Conservation (phyloP, 116 monocot genomes). For the Cymodocea nodosa region DNA sequence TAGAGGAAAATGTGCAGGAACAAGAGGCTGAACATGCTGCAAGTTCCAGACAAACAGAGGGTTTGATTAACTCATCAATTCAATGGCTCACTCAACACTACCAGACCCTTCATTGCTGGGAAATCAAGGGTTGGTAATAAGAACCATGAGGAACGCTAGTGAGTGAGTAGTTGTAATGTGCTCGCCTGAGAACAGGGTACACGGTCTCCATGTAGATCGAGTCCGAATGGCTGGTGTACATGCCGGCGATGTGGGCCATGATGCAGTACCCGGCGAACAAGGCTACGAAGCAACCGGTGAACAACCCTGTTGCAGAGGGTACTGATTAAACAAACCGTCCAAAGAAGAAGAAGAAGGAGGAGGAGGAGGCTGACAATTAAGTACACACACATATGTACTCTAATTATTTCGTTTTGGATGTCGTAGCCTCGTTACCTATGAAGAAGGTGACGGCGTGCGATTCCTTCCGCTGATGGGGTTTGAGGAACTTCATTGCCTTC, state of each 20-base stretch:
- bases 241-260: constrained; percentile 83
- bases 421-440: constrained; percentile 41
- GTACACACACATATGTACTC: too few species aligned
- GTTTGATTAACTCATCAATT: too few species aligned
- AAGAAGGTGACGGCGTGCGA: constrained; percentile 88
- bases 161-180: neutral
- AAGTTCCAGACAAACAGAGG: neutral
- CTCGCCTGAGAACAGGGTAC: constrained; percentile 86
- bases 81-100: too few species aligned
- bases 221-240: constrained; percentile 60
- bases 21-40: constrained; percentile 86
- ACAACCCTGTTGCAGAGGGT: constrained; percentile 38
- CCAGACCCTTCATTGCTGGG: too few species aligned
- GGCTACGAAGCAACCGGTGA: constrained; percentile 81
- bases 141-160: too few species aligned
- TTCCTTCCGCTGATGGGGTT: constrained; percentile 57
- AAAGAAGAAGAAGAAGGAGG: too few species aligned
- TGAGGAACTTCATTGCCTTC: constrained; percentile 95
- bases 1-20: constrained; percentile 95
- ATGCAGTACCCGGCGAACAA: constrained; percentile 81
- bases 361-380: too few species aligned
- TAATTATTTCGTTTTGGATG: too few species aligned
- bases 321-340: too few species aligned
- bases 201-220: constrained; percentile 91
- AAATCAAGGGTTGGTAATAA: too few species aligned